Base-by-base conservation (phyloP, 805 yeast species). In the Candida multigemmis region DNA sequence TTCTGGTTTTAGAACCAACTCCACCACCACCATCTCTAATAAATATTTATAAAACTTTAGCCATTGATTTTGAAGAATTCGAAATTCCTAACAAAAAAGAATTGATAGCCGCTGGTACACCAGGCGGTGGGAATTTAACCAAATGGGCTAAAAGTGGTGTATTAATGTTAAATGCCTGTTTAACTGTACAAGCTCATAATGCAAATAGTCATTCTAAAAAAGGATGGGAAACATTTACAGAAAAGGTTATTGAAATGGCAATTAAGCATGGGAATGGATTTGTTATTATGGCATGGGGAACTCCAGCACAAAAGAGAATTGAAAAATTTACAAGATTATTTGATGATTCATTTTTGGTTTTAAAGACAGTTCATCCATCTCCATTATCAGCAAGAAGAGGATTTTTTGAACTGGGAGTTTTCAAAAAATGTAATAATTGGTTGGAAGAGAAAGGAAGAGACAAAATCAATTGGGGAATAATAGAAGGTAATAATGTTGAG, bases 221-320 rank as follows among this genome's bases (percentile, higher is more conserved):
- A 39, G 98, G 98, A 0, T 91, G 98, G 98, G 96, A 87, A 44
- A 60, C 58, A 19, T 86, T 91, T 48, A 91, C 98, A 0, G 83
- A 73, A 42, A 64, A 71, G 17, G 85, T 77, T 1, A 68, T 91
- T 9, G 56, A 63, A 20, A 41, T 56, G 1, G 64, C 79, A 19
- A 54, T 77, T 7, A 46, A 61, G 10, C 65, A 65, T 38, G 24
- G 31, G 12, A 33, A 41, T n/a, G 85, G 84, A 2, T 60, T 85
- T 14, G 82, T 77, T 2, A 66, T 86, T 12, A 56, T 86, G 63
- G 84, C 91, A 1, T 81, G 91, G 91, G 91, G 91, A 1, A 48
- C 65, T 9, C 84, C 86, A 5, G 91, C 91, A 0, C 76, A 68
- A 16, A 73, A 71, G 31, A 53, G 84, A 13, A 64, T 79, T 2